Evolutionary conservation across 1,284 basidiomycete species (phyloP).

Genomic region (Gastroboletus turbinatus): DNA sequence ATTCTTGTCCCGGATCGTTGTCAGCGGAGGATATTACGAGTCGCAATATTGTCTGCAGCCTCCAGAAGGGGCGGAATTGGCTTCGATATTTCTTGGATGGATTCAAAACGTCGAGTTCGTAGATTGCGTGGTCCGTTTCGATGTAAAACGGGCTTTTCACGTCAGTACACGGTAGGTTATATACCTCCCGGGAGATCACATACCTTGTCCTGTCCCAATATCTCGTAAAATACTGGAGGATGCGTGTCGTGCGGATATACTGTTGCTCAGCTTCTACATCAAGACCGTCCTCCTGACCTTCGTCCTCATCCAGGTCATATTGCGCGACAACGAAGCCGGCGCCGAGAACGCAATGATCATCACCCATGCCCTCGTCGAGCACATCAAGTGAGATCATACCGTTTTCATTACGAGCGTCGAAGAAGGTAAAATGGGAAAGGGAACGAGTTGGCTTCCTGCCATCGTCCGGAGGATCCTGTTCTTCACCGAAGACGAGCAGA

Average conservation of each 20-base stretch:
- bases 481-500: constrained; percentile 38
- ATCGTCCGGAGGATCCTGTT: constrained; percentile 21
- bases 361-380: constrained; percentile 27
- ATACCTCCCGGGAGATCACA: constrained; percentile 11
- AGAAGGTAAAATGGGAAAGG: constrained; percentile 42
- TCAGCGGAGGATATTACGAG: constrained; percentile 42
- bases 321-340: constrained; percentile 38
- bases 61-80: constrained; percentile 50
- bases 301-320: constrained; percentile 43
- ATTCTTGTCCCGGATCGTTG: constrained; percentile 28
- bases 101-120: constrained; percentile 43
- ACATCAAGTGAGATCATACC: constrained; percentile 30
- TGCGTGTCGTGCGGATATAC: constrained; percentile 36
- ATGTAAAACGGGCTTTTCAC: constrained; percentile 54
- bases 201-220: constrained; percentile 41
- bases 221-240: constrained; percentile 38
- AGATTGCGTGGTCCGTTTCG: constrained; percentile 60
- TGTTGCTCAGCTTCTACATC: constrained; percentile 30
- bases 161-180: not conserved
- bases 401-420: constrained; percentile 32
- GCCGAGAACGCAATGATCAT: constrained; percentile 30
- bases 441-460: constrained; percentile 37
- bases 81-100: constrained; percentile 47
- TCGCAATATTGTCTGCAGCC: constrained; percentile 50
- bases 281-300: constrained; percentile 42